Evolutionary conservation across 1,284 basidiomycete species (phyloP), one percentile per base, ranked within the genome.

Genomic region (Rhodotorula mucilaginosa): DNA sequence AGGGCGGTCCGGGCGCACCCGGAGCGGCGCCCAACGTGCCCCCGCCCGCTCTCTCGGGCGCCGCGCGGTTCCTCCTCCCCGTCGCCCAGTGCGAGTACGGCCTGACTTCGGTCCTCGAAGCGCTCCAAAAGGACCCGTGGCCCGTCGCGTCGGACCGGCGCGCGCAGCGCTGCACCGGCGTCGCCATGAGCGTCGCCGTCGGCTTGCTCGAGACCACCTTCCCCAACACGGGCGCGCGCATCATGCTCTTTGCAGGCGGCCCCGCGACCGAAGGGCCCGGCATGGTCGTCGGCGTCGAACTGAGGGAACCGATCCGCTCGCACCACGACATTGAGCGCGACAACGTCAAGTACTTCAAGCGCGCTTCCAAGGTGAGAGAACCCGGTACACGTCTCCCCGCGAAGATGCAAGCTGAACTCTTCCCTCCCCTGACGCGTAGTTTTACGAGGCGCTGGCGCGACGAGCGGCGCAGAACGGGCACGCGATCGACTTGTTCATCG

Each of bases 281-380:
- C 48, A 89, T 96, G 87, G 96, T 98, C 54, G 97, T 99, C 70
- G 90, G 87, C 81, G 92, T 93, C 78, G 96, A 99, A 83, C 85
- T 99, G 61, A 92, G 93, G 82, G 96, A 99, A 81, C 93, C 96
- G 3, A 98, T 99, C 77, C 90, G 97, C 70, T 98, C 95, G 4
- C 97, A 99, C 82, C 96, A 99, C 84, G 96, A 99, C 81, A 99
- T 99, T 80, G 97, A 99, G 80, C 87, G 94, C 64, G 97, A 99
- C 82, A 92, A 89, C 78, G 95, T 92, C 63, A 98, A 97, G 83
- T 95, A 98, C 82, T 99, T 90, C 84, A 99, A 99, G 85, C 90
- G 94, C 65, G 94, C 97, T 31, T 88, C 88, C 78, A 98, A 98
- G 88, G 92, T 93, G 26, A 26, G 26, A 26, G 26, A 26, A 26